Evolutionary conservation across 2,329 filamentous ascomycete species (phyloP).

Genomic region (Scedosporium dehoogii): DNA sequence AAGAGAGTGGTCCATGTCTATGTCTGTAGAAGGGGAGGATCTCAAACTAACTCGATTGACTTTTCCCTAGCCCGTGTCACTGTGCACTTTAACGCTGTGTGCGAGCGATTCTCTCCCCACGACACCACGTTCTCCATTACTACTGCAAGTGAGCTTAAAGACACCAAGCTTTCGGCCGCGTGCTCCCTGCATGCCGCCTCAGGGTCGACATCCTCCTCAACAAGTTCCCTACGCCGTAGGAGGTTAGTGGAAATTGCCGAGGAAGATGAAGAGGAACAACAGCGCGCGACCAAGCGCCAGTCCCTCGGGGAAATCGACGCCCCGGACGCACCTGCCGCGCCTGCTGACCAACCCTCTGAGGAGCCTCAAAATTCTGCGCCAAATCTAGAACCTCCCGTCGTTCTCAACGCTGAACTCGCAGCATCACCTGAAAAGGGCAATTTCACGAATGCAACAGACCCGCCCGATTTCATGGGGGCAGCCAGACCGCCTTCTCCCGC

Average conservation of each 20-base stretch:
- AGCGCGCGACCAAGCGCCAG: constrained; percentile 47
- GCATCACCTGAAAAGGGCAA: constrained; percentile 37
- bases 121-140: constrained; percentile 75
- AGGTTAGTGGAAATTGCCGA: constrained; percentile 90
- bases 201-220: constrained; percentile 75
- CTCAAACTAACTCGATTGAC: constrained; percentile 2
- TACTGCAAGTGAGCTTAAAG: constrained; percentile 67
- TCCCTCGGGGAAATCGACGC: constrained; percentile 39
- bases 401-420: constrained; percentile 42
- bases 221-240: constrained; percentile 65
- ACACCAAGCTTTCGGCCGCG: constrained; percentile 76
- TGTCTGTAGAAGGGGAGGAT: background rate
- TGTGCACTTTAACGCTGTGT: constrained; percentile 58
- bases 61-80: constrained; percentile 62
- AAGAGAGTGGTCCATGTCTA: background rate
- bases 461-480: constrained; percentile 40
- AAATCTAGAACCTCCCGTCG: constrained; percentile 26
- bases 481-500: constrained; percentile 34
- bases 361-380: constrained; percentile 10
- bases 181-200: constrained; percentile 85
- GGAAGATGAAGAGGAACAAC: constrained; percentile 68
- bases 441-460: constrained; percentile 39
- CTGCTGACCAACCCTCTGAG: constrained; percentile 12
- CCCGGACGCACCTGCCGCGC: constrained; percentile 6
- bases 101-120: constrained; percentile 70